Evolutionary conservation across 2,329 filamentous ascomycete species (phyloP), one percentile per base, ranked within the genome.

Genomic region (Xylariales sp.): DNA sequence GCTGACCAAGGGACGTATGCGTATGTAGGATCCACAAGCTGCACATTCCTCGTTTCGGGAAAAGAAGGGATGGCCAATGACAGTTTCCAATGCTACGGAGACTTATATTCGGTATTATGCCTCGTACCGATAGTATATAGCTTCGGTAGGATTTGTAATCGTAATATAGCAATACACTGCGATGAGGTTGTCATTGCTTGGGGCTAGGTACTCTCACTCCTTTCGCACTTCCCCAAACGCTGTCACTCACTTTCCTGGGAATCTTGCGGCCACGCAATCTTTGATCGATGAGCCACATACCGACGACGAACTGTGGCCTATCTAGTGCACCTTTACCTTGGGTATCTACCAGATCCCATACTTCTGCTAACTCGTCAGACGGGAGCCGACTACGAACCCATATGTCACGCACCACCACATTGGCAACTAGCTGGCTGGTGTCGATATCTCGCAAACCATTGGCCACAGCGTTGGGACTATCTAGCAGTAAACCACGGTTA

Each of bases 231-330:
- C 84, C 85, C 93, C 93, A 96, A 5, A 95, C 90, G 74, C 91
- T 93, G 57, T 90, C 88, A 59, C 86, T 86, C 9, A 95, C 91
- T 74, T 86, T 87, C 14, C 86, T 81, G 0, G 93, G 93, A 23
- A 95, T 83, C 82, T 96, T 96, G 67, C 92, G 83, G 1, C 93
- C 93, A 71, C 91, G 89, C n/a, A 96, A 81, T 67, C 91, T 83
- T 83, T 94, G 92, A 77, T 96, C 93, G 43, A 96, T 87, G 56
- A 96, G 80, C 92, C 93, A 96, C 82, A 93, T 85, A 9, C 93
- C 93, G 1, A 95, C 92, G 0, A 96, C 91, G 77, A 96, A 96
- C 80, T 94, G 91, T 63, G 90, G 85, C 74, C 87, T 87, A 64
- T 81, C 83, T 62, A 96, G 80, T 71, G 85, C 82, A 1, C 90